phyloP scores from a whole-genome alignment of 345 rosid species.

The Aurinia saxatilis region DNA sequence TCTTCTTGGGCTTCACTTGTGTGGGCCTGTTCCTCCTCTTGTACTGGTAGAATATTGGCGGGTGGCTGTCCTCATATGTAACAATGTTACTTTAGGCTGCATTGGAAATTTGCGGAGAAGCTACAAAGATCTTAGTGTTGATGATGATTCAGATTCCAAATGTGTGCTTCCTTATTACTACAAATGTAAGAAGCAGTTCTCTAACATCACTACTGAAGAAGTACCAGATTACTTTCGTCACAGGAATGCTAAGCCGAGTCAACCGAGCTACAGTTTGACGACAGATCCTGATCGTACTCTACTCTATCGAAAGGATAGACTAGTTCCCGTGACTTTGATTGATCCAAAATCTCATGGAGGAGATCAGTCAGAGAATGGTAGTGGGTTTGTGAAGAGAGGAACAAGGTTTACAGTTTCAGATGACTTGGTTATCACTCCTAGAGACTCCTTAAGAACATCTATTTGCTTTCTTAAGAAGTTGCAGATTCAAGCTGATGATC shows the following conservation, averaged over 20 bases:
- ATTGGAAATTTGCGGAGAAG: not conserved
- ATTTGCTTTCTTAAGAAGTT: not conserved
- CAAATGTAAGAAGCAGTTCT: not conserved
- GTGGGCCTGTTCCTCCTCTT: too few relatives aligned
- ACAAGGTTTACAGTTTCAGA: conserved; percentile 10
- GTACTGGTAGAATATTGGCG: too few relatives aligned
- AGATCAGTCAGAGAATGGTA: not conserved
- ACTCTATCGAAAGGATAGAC: conserved; percentile 1
- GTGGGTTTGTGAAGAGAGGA: conserved; percentile 8
- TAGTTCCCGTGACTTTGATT: not conserved
- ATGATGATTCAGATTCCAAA: not conserved
- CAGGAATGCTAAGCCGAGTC: not conserved
- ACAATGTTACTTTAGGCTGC: not conserved
- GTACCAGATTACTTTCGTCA: not conserved
- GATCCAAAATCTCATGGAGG: not conserved
- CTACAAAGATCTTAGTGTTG: not conserved
- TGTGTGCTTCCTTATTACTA: not conserved
- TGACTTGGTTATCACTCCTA: not conserved
- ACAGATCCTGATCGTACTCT: not conserved
- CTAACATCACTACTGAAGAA: not conserved
- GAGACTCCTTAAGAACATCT: not conserved
- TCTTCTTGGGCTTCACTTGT: too few relatives aligned
- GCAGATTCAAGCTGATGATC: not conserved
- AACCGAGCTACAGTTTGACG: conserved; percentile 5
- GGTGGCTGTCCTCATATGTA: too few relatives aligned